Evolutionary conservation across 257 asterid species (phyloP).

Genomic region (Nicotiana obtusifolia): DNA sequence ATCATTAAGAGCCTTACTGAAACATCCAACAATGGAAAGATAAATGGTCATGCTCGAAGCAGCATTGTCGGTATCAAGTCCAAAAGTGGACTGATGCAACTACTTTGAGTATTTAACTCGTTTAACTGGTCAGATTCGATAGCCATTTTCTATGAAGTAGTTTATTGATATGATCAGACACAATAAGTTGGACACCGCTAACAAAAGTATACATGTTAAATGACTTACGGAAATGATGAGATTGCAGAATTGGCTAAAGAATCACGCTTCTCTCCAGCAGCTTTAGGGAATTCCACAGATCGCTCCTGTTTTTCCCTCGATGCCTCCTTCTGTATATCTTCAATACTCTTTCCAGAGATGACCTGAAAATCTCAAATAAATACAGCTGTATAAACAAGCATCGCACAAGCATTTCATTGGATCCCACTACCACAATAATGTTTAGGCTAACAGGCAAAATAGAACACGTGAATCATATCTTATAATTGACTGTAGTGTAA

Average conservation of each 20-base stretch:
- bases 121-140: background rate
- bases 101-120: background rate
- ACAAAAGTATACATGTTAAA: background rate
- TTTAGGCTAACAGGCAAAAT: background rate
- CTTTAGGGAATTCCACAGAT: conserved; percentile 25
- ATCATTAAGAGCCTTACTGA: background rate
- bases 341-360: conserved; percentile 59
- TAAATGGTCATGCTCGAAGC: background rate
- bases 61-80: background rate
- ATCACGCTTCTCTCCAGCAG: conserved; percentile 26
- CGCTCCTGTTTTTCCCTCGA: conserved; percentile 37
- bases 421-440: background rate
- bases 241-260: conserved; percentile 23
- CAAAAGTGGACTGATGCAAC: background rate
- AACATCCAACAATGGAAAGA: background rate
- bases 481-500: background rate
- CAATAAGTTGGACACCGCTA: background rate
- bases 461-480: background rate
- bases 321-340: conserved; percentile 56
- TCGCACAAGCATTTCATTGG: background rate
- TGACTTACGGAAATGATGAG: conserved; percentile 18
- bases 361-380: conserved; percentile 28
- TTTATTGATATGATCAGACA: background rate
- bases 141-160: background rate
- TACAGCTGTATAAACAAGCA: background rate